Evolutionary conservation across 257 asterid species (phyloP).

Genomic region (Marsdenia floribunda): DNA sequence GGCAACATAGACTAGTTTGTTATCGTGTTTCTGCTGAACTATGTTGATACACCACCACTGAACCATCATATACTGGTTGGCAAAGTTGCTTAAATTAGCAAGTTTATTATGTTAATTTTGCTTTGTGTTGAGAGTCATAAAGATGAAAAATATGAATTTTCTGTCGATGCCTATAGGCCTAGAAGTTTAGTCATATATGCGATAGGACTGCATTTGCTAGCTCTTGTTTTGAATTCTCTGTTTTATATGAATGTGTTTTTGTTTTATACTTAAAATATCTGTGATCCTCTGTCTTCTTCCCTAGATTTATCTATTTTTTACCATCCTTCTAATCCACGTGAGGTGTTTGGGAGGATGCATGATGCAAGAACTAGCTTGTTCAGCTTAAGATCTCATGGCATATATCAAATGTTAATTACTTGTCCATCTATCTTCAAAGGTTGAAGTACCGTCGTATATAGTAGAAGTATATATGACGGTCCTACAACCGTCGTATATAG

Average conservation of each 20-base stretch:
- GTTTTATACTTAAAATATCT: background rate
- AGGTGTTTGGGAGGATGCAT: background rate
- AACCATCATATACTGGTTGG: background rate
- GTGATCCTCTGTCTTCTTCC: background rate
- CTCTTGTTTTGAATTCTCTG: background rate
- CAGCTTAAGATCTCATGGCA: slow-evolving; percentile 3
- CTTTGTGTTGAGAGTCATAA: background rate
- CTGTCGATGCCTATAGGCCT: background rate
- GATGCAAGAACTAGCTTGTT: background rate
- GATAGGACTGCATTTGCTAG: background rate
- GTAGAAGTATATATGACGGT: background rate
- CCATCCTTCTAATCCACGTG: no score
- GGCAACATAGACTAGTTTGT: background rate
- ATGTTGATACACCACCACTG: background rate
- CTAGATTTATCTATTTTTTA: no score
- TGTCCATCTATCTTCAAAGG: background rate
- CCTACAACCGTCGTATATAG: no score
- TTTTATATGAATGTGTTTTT: background rate
- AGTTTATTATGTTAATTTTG: background rate
- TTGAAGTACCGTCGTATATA: background rate
- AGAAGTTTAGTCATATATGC: background rate
- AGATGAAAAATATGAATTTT: no score
- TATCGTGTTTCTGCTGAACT: background rate
- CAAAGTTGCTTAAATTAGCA: no score
- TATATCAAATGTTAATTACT: background rate